Percentiles rank a stretch among this genome's conserved stretches.
Conservation (phyloP, 768 basidiomycete species). For the Exidia glandulosa region DNA sequence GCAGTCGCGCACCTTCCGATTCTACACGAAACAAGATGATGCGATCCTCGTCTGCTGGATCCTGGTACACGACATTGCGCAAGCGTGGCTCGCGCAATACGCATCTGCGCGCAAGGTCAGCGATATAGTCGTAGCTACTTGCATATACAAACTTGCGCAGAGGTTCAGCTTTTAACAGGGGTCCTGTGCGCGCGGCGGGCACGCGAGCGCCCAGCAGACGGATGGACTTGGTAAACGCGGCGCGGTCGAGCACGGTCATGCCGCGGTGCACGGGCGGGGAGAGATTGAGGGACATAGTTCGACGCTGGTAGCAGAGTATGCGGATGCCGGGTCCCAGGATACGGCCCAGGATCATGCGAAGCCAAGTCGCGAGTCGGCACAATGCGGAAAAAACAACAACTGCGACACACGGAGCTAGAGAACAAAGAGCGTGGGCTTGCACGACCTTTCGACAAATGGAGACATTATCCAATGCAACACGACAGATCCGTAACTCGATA, state of each 20-base stretch:
- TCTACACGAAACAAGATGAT: slow-evolving; percentile 58
- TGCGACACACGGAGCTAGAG: too few relatives aligned
- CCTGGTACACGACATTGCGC: slow-evolving; percentile 44
- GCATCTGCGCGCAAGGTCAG: slow-evolving; percentile 33
- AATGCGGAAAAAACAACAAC: too few relatives aligned
- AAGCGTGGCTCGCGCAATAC: slow-evolving; percentile 62
- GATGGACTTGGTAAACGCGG: slow-evolving; percentile 53
- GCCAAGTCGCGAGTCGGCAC: too few relatives aligned
- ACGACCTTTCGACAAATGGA: too few relatives aligned
- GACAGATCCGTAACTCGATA: too few relatives aligned
- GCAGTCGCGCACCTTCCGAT: slow-evolving; percentile 40
- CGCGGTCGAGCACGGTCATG: slow-evolving; percentile 41
- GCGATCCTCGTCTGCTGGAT: slow-evolving; percentile 36
- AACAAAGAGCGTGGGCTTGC: too few relatives aligned
- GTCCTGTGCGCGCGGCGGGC: slow-evolving; percentile 41
- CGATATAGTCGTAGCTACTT: slow-evolving; percentile 8
- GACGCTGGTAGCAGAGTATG: background rate
- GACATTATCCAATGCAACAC: too few relatives aligned
- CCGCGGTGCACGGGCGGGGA: slow-evolving; percentile 39
- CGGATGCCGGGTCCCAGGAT: background rate
- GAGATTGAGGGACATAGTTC: slow-evolving; percentile 1
- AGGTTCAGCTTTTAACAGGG: slow-evolving; percentile 43
- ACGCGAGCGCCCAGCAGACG: slow-evolving; percentile 60
- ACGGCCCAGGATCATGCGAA: background rate
- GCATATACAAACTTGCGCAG: slow-evolving; percentile 41